Evolutionary conservation across 257 asterid species (phyloP), one percentile per base, ranked within the genome.

Genomic region (Cordia subcordata): DNA sequence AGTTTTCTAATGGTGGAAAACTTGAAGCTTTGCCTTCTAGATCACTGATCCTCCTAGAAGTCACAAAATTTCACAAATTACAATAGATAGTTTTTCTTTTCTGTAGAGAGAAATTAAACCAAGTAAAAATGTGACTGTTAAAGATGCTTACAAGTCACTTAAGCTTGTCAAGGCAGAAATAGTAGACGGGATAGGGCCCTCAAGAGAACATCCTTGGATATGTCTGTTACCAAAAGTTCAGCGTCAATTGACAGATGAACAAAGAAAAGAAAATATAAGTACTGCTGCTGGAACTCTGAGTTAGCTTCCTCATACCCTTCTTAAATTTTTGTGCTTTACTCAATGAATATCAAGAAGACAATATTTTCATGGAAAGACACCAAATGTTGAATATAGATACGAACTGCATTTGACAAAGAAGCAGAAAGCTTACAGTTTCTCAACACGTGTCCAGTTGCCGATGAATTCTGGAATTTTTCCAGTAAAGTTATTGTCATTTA

Each of bases 1-100:
- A 53, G 15, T 63, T 52, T 51, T 78, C 68, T 47, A 90, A 70
- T 47, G 68, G 82, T 4, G 97, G 96, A 69, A 90, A 90, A 32
- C 77, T 74, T 38, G 90, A 86, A 58, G 70, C 72, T 63, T 73
- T 79, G 35, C 88, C 78, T 27, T 49, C 75, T 74, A 86, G 77
- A 73, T 86, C 97, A 76, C 97, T 90, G 68, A 90, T 84, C 87
- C 97, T 86, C 89, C 97, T 90, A 80, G 67, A 82, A 67, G 20
- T 56, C 65, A 73, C 55, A 46, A 68, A 5, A 38, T 42, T 12
- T 47, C 32, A 22, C 13, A 27, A 55, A 10, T 15, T 1, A 17
- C 5, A 19, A 46, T 14, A 17, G 22, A 20, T 27, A 19, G 33
- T 16, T n/a, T 42, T 33, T 17, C 11, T 20, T 14, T 61, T 42